Evolutionary conservation across 2,329 filamentous ascomycete genomes (phyloP), one percentile per base, ranked within the genome.

Genomic region (Thelonectria discophora): DNA sequence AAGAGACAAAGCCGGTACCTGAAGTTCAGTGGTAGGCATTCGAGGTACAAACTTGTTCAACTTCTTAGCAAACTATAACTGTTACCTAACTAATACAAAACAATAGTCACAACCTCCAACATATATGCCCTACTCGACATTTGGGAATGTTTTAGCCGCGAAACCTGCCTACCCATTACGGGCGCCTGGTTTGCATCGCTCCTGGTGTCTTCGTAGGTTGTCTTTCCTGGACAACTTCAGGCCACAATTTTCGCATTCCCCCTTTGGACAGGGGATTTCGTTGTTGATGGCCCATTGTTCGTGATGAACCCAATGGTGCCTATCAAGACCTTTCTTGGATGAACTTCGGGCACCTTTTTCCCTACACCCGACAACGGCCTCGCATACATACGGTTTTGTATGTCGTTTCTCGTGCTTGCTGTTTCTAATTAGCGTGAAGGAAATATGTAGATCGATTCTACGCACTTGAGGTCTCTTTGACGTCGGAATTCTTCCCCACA

Each of bases 231-330:
- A 11, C 7, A 60, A 60, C 4, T 1, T 0, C 13, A 0, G 15
- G 0, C 55, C 58, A 9, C 68, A 70, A 17, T 13, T 54, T 2
- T 57, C 8, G 3, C 68, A 70, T 2, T 17, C 20, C 2, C 30
- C 63, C 0, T 12, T 5, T 2, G n/a, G 20, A 21, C 52, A 10
- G 1, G 51, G 62, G 3, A 69, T 30, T 0, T 30, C 4, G 5
- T 52, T 45, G 7, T 34, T 7, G 1, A 17, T 37, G 3, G 61
- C 57, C 27, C 21, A 57, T 3, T 11, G 5, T 11, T 15, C 8
- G 4, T 70, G 68, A 1, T 52, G 39, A 1, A 49, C 45, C 64
- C 62, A 62, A 5, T 62, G 66, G n/a, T 70, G 68, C 4, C 68
- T 64, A 17, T 49, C 0, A 0, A 63, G 49, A 6, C 52, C 58